Percentiles rank a stretch among this genome's conserved stretches.
Evolutionary conservation across 257 asterid species (phyloP).

Genomic region (Solanum chaucha): DNA sequence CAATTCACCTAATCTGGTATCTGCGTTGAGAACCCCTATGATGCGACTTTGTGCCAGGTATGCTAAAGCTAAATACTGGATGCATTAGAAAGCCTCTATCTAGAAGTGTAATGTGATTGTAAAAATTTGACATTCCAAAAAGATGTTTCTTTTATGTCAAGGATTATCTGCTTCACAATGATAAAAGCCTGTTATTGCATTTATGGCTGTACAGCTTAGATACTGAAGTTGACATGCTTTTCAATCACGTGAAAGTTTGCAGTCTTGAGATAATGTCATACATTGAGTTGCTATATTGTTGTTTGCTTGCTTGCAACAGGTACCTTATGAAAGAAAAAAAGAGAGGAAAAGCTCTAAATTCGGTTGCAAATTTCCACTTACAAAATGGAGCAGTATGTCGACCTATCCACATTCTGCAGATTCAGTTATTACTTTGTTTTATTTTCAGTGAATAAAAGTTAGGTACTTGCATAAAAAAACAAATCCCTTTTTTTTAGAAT

Average conservation of each 20-base stretch:
- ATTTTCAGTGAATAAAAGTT: neutral
- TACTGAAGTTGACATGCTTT: neutral
- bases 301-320: conserved; percentile 27
- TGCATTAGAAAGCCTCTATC: neutral
- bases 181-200: neutral
- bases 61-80: neutral
- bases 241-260: neutral
- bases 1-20: conserved; percentile 34
- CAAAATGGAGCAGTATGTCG: conserved; percentile 95
- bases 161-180: neutral
- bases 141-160: neutral
- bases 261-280: neutral
- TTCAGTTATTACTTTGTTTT: neutral
- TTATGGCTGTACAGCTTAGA: neutral
- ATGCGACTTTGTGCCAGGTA: conserved; percentile 92
- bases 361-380: conserved; percentile 94
- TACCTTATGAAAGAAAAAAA: conserved; percentile 84
- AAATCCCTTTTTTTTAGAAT: neutral
- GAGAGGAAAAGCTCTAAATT: conserved; percentile 88
- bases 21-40: conserved; percentile 44
- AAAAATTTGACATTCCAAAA: neutral
- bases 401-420: conserved; percentile 1
- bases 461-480: neutral
- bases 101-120: neutral
- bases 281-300: neutral